Base-by-base conservation (phyloP, 2,329 filamentous ascomycete genomes). In the Nannizziopsis barbatae region DNA sequence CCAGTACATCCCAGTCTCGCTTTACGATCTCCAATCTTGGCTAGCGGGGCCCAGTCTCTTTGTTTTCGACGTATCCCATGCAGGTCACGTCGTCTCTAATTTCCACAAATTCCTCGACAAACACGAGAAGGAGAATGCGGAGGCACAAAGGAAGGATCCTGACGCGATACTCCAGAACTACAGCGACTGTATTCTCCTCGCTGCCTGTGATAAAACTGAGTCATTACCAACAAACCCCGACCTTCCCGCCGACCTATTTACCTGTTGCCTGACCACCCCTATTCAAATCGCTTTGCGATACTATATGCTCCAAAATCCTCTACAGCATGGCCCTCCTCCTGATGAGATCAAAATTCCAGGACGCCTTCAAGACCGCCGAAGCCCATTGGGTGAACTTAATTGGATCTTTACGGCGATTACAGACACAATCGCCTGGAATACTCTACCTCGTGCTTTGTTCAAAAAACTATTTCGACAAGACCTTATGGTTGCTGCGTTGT, bases 331-430 rank as follows among this genome's bases (percentile, higher is more conserved):
- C 36, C 71, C 95, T 49, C 83, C 79, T 1, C 79, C 90, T 3
- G 86, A 92, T 52, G 79, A 90, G 57, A 89, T 90, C 37, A 84
- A 87, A 65, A 83, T 98, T 14, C 89, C 90, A 2, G 92, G 92
- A 31, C 82, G 88, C 53, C 77, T 96, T 37, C 90, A 95, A 61
- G 92, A 98, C 67, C 79, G 92, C 52, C 77, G 92, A 60, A 96
- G 92, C 43, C 92, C 92, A 7, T 75, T 98, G 31, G 92, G 92
- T 53, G 92, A 98, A 68, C 73, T 98, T 11, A 98, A 98, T 61
- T 98, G 92, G 92, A 98, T 98, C 32, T 96, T 98, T 62, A 98
- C 92, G 0, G 92, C 92, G 47, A 96, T 98, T 55, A 98, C 92
- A 0, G 92, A 98, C 63, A 96, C 90, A 1, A 98, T 98, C 59